phyloP scores from a whole-genome alignment of 202 grass and related monocot genomes.

The Cymbopogon flexuosus region DNA sequence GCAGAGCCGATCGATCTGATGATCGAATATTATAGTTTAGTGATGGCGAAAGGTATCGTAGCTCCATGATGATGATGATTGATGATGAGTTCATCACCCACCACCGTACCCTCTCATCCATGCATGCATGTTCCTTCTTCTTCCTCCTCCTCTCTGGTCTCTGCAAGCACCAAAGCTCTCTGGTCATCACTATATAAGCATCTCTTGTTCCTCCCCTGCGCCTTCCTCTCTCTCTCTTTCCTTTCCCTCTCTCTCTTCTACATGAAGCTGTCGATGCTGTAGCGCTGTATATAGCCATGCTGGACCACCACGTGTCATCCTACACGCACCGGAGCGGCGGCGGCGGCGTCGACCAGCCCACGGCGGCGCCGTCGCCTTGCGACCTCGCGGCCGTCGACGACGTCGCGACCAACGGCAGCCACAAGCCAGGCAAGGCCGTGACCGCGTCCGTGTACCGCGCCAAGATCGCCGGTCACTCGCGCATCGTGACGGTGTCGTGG shows the following conservation, averaged over 20 bases:
- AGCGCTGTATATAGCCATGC: slow-evolving; percentile 19
- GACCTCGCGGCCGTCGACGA: slow-evolving; percentile 30
- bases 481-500: slow-evolving; percentile 66
- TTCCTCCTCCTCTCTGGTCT: background rate
- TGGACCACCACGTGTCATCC: slow-evolving; percentile 1
- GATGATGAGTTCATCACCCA: slow-evolving; percentile 17
- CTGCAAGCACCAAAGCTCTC: background rate
- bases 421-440: slow-evolving; percentile 35
- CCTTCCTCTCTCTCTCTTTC: background rate
- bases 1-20: background rate
- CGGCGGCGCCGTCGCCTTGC: slow-evolving; percentile 15
- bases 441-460: slow-evolving; percentile 71
- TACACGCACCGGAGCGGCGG: slow-evolving; percentile 15
- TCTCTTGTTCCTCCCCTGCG: background rate
- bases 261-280: slow-evolving; percentile 13
- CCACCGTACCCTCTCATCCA: background rate
- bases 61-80: background rate
- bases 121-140: background rate
- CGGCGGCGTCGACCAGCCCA: slow-evolving; percentile 15
- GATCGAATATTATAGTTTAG: background rate
- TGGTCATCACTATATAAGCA: slow-evolving; percentile 11
- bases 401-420: slow-evolving; percentile 6
- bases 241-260: background rate
- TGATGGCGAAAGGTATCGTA: background rate
- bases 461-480: slow-evolving; percentile 70